A percentile compares a stretch with the other conserved stretches of the same genome.
Evolutionary conservation across 2,329 filamentous ascomycete species (phyloP).

Genomic region (Phyllosticta citriasiana): DNA sequence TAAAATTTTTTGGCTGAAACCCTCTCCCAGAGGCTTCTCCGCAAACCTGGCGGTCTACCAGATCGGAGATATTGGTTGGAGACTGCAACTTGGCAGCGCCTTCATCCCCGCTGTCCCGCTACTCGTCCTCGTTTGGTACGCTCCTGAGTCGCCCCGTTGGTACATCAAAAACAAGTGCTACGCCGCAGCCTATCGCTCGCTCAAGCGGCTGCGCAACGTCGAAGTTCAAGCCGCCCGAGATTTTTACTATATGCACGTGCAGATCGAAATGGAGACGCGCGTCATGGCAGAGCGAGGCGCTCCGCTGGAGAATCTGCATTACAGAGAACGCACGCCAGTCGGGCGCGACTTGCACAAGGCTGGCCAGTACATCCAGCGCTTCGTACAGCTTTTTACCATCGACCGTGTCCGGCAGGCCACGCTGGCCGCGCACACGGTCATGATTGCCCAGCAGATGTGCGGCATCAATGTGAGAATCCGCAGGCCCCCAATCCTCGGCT

Average conservation of each 20-base stretch:
- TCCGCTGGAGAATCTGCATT: background rate
- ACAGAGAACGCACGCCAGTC: background rate
- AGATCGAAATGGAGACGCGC: constrained; percentile 24
- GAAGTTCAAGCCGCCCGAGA: constrained; percentile 45
- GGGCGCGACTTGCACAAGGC: constrained; percentile 4
- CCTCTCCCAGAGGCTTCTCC: constrained; percentile 15
- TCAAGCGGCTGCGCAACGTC: constrained; percentile 45
- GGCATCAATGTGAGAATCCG: constrained; percentile 21
- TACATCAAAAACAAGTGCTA: constrained; percentile 19
- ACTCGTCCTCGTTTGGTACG: constrained; percentile 17
- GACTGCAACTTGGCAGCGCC: constrained; percentile 19
- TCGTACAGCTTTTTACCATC: constrained; percentile 16
- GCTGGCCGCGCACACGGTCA: constrained; percentile 19
- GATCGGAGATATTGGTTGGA: constrained; percentile 19
- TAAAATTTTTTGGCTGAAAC: constrained; percentile 22
- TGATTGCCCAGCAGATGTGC: constrained; percentile 24
- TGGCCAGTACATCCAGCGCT: background rate
- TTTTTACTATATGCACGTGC: constrained; percentile 37
- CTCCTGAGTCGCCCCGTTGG: constrained; percentile 19
- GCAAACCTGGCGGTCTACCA: constrained; percentile 17
- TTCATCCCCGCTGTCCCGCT: constrained; percentile 19
- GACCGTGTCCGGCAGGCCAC: constrained; percentile 20
- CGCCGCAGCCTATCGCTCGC: constrained; percentile 14
- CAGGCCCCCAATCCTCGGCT: constrained; percentile 20
- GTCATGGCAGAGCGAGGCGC: constrained; percentile 17